A percentile compares a stretch with the other conserved stretches of the same genome.
These are phyloP conservation scores for Hypomyces perniciosus DNA, from an alignment of 2,329 filamentous ascomycete genomes.

Conservation along the genomic window DNA sequence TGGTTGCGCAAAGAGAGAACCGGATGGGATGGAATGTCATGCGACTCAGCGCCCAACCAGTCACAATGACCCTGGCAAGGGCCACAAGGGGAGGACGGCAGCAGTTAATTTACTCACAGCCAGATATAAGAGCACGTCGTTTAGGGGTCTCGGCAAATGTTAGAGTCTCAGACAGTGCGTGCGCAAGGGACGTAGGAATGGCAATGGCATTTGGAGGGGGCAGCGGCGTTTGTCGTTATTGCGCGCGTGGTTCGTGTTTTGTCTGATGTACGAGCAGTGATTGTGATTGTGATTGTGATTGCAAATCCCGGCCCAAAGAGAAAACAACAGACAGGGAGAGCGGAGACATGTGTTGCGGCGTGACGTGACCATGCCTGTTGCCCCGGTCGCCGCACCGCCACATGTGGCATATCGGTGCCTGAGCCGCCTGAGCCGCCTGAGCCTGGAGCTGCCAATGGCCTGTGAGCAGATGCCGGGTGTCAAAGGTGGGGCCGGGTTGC, in stretches of 20 bases:
- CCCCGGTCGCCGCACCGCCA: conserved; percentile 9
- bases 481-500: not conserved
- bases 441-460: not conserved
- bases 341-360: conserved; percentile 6
- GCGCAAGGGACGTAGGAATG: conserved; percentile 5
- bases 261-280: conserved; percentile 5
- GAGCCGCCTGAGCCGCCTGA: not conserved
- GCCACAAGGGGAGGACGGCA: not conserved
- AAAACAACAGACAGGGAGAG: conserved; percentile 11
- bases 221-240: not conserved
- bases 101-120: conserved; percentile 5
- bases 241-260: conserved; percentile 1
- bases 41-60: not conserved
- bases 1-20: not conserved
- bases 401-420: conserved; percentile 5
- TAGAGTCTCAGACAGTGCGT: conserved; percentile 12
- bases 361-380: conserved; percentile 12
- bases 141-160: conserved; percentile 2
- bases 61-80: not conserved
- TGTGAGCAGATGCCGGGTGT: conserved; percentile 1
- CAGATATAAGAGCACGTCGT: not conserved
- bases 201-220: conserved; percentile 12
- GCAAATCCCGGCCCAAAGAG: conserved; percentile 6
- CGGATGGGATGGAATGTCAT: not conserved
- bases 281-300: conserved; percentile 3